Base-by-base conservation (phyloP, 2,329 filamentous ascomycete species). In the Aspergillus ustus region DNA sequence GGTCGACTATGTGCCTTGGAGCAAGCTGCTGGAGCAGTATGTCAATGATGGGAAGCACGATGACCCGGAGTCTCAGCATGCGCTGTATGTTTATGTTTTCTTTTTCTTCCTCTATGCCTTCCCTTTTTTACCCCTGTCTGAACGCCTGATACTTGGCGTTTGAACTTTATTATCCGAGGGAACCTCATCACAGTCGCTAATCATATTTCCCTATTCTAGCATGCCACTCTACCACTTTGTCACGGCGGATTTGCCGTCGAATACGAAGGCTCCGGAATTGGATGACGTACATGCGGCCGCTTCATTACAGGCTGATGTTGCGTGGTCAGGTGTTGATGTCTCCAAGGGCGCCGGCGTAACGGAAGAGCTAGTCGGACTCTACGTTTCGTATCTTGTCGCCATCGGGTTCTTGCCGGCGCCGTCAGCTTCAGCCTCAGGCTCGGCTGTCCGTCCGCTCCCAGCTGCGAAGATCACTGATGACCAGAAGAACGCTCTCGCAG, bases 191-290 rank as follows among this genome's bases (percentile, higher is more conserved):
- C 34, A 13, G 34, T 40, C 34, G 34, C 34, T 40, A 40, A 40
- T 40, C 34, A 15, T 40, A 40, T 40, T 40, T 15, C 15, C 4
- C 34, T 40, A 40, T 40, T 57, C 22, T 66, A 80, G 78, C 3
- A 85, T 91, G 77, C 90, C 90, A 0, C 83, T 93, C 6, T 91
- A 90, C 75, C 89, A 92, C 74, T 90, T 92, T 75, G 89, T 88
- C 46, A 87, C 86, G 22, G 84, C 84, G 25, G 87, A 92, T 74
- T 80, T 93, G n/a, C 90, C 89, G 0, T 82, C 83, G 45, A 87
- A 87, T 69, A 91, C 88, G 34, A 86, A 85, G 48, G 90, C 91
- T 0, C 89, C 90, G 0, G 90, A 91, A 73, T 84, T 95, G 13
- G 89, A 92, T 69, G 91, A 94, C 72, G 75, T 69, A 40, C 92